Percentiles rank a stretch among this genome's conserved stretches.
Conservation (phyloP, 106 monocot species). For the Dendrobium nobile region DNA sequence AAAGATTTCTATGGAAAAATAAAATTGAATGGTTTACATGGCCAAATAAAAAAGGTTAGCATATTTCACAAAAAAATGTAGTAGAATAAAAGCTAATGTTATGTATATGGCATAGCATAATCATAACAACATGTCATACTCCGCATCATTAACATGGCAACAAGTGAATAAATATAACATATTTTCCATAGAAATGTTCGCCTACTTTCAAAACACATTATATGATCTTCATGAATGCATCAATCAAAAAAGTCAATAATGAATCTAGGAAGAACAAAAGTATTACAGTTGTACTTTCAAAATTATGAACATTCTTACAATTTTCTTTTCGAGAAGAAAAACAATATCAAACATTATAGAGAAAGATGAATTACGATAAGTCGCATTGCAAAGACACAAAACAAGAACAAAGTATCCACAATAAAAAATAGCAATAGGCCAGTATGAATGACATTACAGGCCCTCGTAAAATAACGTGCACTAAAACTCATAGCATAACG, state of each 20-base stretch:
- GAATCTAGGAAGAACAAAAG: not conserved
- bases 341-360: too few relatives aligned
- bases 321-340: too few relatives aligned
- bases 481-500: too few relatives aligned
- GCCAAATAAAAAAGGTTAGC: not conserved
- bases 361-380: too few relatives aligned
- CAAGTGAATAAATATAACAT: not conserved
- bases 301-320: too few relatives aligned
- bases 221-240: not conserved
- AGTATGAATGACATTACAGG: not conserved
- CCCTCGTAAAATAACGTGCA: too few relatives aligned
- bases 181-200: not conserved
- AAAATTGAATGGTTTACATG: not conserved
- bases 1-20: not conserved
- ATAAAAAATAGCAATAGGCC: not conserved
- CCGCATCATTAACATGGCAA: not conserved
- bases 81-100: not conserved
- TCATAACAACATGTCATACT: not conserved
- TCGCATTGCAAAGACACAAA: not conserved
- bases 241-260: not conserved
- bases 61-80: not conserved
- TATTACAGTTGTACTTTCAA: too few relatives aligned
- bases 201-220: not conserved
- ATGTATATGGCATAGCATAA: not conserved
- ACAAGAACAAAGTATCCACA: not conserved